These are phyloP conservation scores for Basipetospora chlamydospora DNA, from an alignment of 2,329 filamentous ascomycete genomes.

Conservation along the genomic window DNA sequence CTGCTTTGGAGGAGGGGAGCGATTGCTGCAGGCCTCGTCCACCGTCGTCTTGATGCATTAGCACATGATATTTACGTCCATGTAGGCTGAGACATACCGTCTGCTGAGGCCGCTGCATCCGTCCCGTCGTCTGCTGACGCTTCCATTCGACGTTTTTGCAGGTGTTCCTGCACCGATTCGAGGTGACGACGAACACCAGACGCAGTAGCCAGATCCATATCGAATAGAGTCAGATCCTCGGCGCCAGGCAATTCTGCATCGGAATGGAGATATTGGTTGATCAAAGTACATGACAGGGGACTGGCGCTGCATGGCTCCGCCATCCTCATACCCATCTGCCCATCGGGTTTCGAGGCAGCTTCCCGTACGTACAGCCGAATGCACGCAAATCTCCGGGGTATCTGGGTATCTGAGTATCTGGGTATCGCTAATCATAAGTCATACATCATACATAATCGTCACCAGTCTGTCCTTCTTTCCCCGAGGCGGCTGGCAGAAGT, in stretches of 20 bases:
- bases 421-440: too few relatives aligned
- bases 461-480: too few relatives aligned
- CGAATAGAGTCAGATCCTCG: constrained; percentile 8
- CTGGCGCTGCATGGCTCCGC: constrained; percentile 6
- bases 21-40: neutral
- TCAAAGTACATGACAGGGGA: constrained; percentile 12
- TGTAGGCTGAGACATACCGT: neutral
- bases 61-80: neutral
- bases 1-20: neutral
- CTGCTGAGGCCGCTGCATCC: neutral
- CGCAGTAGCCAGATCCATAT: constrained; percentile 1
- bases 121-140: too few relatives aligned
- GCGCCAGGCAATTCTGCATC: constrained; percentile 10
- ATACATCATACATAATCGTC: too few relatives aligned
- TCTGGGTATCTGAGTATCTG: too few relatives aligned
- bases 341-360: constrained; percentile 7
- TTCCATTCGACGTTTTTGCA: constrained; percentile 4
- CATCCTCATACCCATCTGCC: constrained; percentile 7
- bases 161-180: constrained; percentile 6
- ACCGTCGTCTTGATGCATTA: neutral
- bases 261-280: too few relatives aligned
- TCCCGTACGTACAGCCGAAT: too few relatives aligned
- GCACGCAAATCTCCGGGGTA: too few relatives aligned
- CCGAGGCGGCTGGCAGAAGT: too few relatives aligned
- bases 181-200: constrained; percentile 6